phyloP scores from a whole-genome alignment of 1,284 basidiomycete genomes.

The Peniophora sp. region DNA sequence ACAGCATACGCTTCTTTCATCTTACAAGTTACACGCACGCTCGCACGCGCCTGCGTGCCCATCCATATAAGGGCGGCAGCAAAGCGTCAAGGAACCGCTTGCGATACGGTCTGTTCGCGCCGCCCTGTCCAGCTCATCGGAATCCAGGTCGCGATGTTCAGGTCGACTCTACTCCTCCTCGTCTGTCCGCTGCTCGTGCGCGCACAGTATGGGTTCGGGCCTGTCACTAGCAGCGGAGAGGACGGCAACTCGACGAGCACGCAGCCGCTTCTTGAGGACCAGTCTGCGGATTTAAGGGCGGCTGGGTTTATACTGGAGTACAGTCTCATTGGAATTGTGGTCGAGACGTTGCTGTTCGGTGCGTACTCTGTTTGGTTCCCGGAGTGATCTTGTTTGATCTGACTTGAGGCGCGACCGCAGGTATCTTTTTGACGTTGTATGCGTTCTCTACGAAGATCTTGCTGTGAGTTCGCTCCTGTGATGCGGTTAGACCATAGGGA shows the following conservation, averaged over 20 bases:
- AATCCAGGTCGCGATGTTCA: not conserved
- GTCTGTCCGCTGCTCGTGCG: not conserved
- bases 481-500: not conserved
- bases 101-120: too few species aligned
- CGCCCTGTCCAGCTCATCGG: too few species aligned
- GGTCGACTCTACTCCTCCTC: not conserved
- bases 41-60: too few species aligned
- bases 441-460: not conserved
- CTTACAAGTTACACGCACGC: too few species aligned
- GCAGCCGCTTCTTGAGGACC: not conserved
- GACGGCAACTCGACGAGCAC: not conserved
- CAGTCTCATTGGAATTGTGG: not conserved
- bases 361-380: not conserved
- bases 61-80: too few species aligned
- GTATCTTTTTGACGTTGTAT: not conserved
- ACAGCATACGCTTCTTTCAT: too few species aligned
- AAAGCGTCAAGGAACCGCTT: too few species aligned
- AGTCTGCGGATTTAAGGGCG: not conserved
- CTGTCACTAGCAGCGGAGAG: not conserved
- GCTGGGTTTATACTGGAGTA: not conserved
- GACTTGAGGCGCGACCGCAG: not conserved
- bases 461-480: not conserved
- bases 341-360: not conserved
- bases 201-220: not conserved
- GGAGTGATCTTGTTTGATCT: not conserved